Base-by-base conservation (phyloP, 2,329 filamentous ascomycete species). In the Phaeosphaeriaceae sp. region DNA sequence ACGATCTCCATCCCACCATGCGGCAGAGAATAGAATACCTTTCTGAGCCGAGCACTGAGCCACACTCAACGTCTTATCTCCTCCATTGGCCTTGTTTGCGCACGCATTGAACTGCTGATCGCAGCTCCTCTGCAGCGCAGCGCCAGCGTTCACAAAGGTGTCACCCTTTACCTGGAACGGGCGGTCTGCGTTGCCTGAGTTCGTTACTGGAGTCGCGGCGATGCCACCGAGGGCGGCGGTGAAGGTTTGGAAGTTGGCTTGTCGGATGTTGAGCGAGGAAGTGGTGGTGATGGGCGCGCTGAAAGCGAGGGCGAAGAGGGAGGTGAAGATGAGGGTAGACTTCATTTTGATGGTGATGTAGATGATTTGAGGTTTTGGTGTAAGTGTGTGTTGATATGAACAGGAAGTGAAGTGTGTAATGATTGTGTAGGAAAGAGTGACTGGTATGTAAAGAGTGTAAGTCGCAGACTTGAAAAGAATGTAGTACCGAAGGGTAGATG, bases 41-140 rank as follows among this genome's bases (percentile, higher is more conserved):
- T 72, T 62, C 58, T 71, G 68, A 2, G 40, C 48, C 13, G 57
- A 45, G 54, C 67, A 71, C 3, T 54, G 64, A 24, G 25, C 27
- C 7, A 68, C 64, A 45, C 62, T 68, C 56, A 69, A 52, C 4
- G 58, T 58, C 22, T 25, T 52, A 51, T 69, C 57, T 7, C 70
- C 70, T 3, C 67, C 66, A 73, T 89, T 89, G 56, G 84, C 84
- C 25, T 82, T 82, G 61, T 87, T 77, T 15, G 84, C 79, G 68
- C 88, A 90, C 2, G 73, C 76, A 67, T 88, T 89, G 77, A 87
- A 84, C 78, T 89, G 86, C 57, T 88, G 83, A 60, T 87, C 83
- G 70, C 88, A 90, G 36, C 86, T 83, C 48, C 88, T 81, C 75
- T 88, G 83, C 42, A 84, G 76, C 20, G 88, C 88, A 10, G 83